Conservation (phyloP, 495 filamentous ascomycete genomes). For the Tricharina praecox region DNA sequence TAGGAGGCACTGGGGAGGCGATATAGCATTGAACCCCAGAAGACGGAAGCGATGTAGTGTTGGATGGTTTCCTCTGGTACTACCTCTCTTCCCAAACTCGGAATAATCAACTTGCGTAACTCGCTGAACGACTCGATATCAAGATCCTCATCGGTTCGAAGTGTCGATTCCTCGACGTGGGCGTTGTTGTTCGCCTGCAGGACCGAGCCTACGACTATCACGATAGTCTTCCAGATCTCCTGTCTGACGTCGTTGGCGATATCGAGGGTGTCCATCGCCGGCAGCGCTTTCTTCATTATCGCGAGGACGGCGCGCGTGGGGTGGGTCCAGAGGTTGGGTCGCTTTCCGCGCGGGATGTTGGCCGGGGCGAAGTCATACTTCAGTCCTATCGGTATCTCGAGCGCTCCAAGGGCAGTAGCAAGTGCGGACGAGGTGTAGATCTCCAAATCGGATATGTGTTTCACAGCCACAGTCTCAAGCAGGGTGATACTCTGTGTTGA, state of each 20-base stretch:
- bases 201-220: slow-evolving; percentile 43
- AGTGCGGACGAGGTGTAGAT: slow-evolving; percentile 51
- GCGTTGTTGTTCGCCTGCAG: slow-evolving; percentile 38
- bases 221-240: slow-evolving; percentile 42
- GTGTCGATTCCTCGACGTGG: slow-evolving; percentile 30
- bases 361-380: slow-evolving; percentile 53
- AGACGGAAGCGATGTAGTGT: slow-evolving; percentile 60
- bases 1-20: slow-evolving; percentile 7
- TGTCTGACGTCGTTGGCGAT: slow-evolving; percentile 33
- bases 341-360: slow-evolving; percentile 31
- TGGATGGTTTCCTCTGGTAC: slow-evolving; percentile 51
- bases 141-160: slow-evolving; percentile 50
- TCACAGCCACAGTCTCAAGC: slow-evolving; percentile 44
- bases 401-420: slow-evolving; percentile 40
- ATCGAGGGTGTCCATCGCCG: slow-evolving; percentile 40
- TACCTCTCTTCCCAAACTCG: slow-evolving; percentile 45
- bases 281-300: slow-evolving; percentile 50
- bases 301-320: slow-evolving; percentile 53
- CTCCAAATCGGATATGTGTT: slow-evolving; percentile 44
- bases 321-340: slow-evolving; percentile 52
- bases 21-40: slow-evolving; percentile 50
- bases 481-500: slow-evolving; percentile 60
- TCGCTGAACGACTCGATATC: slow-evolving; percentile 59
- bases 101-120: slow-evolving; percentile 54
- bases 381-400: slow-evolving; percentile 48